phyloP scores from a whole-genome alignment of 2,329 filamentous ascomycete genomes.

The Diplodia sapinea region DNA sequence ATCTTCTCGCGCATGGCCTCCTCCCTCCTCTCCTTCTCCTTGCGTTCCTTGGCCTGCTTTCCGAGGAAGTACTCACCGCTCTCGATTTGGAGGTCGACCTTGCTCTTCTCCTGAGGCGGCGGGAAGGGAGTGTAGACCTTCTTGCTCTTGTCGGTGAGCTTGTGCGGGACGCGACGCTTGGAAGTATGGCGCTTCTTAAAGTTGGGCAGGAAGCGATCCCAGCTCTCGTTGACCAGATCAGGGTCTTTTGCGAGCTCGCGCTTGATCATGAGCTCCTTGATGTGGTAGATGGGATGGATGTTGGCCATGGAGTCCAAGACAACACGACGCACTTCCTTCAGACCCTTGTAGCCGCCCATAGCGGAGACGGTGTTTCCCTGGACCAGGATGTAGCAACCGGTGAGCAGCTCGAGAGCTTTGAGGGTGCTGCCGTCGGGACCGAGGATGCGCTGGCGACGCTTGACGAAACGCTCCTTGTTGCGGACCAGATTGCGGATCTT shows the following conservation, averaged over 20 bases:
- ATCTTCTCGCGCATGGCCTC: slow-evolving; percentile 88
- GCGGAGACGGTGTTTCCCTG: slow-evolving; percentile 93
- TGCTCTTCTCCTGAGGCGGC: slow-evolving; percentile 96
- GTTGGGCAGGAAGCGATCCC: slow-evolving; percentile 95
- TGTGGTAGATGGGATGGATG: slow-evolving; percentile 86
- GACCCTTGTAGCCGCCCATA: slow-evolving; percentile 90
- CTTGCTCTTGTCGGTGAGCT: slow-evolving; percentile 90
- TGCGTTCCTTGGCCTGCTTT: slow-evolving; percentile 89
- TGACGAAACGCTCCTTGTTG: slow-evolving; percentile 95
- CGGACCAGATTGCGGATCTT: slow-evolving; percentile 90
- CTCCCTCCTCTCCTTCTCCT: slow-evolving; percentile 76
- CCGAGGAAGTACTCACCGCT: slow-evolving; percentile 95
- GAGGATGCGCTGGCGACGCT: slow-evolving; percentile 88
- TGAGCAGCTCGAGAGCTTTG: slow-evolving; percentile 91
- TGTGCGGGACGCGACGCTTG: slow-evolving; percentile 80
- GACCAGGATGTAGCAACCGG: slow-evolving; percentile 89
- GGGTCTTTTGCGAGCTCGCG: slow-evolving; percentile 89
- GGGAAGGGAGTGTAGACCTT: slow-evolving; percentile 98
- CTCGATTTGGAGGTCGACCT: slow-evolving; percentile 97
- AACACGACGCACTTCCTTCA: slow-evolving; percentile 89
- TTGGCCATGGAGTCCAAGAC: slow-evolving; percentile 98
- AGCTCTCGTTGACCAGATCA: slow-evolving; percentile 83
- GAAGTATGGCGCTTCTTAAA: slow-evolving; percentile 93
- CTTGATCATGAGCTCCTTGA: slow-evolving; percentile 96
- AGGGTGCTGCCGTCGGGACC: slow-evolving; percentile 90